Evolutionary conservation across 371 early-diverging fungal species (phyloP).

Genomic region (Funneliformis caledonium): DNA sequence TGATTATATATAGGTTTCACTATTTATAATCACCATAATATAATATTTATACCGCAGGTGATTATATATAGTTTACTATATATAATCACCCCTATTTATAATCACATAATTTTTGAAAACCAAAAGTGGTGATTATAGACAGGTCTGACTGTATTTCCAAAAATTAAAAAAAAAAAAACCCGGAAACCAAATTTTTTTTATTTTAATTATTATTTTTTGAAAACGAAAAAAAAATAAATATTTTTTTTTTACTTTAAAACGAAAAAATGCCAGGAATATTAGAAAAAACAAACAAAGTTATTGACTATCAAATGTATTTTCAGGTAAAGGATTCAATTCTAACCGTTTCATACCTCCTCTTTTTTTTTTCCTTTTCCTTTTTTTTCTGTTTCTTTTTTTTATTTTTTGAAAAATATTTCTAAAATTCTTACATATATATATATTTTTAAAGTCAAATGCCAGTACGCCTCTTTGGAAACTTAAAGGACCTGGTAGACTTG

Average conservation of each 20-base stretch:
- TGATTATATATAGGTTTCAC: too few species aligned
- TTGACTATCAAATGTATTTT: slow-evolving; percentile 5
- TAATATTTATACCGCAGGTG: too few species aligned
- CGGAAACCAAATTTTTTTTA: too few species aligned
- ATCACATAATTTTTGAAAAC: too few species aligned
- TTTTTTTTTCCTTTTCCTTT: too few species aligned
- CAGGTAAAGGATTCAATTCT: not conserved
- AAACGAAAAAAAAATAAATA: too few species aligned
- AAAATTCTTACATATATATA: not conserved
- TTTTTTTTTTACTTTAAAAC: not conserved
- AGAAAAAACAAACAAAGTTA: not conserved
- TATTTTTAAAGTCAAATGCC: not conserved
- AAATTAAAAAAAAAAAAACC: not conserved
- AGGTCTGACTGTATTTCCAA: not conserved
- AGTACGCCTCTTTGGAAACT: slow-evolving; percentile 8
- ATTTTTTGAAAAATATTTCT: not conserved
- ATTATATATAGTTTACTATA: too few species aligned
- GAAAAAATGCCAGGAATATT: not conserved
- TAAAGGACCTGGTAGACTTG: not conserved
- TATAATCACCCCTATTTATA: too few species aligned
- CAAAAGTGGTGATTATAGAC: too few species aligned
- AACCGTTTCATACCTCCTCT: too few species aligned
- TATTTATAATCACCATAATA: too few species aligned
- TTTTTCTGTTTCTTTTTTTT: not conserved
- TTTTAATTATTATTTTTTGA: too few species aligned